These are phyloP conservation scores for Flaveria sonorensis DNA, from an alignment of 129 eudicot genomes.

Conservation along the genomic window DNA sequence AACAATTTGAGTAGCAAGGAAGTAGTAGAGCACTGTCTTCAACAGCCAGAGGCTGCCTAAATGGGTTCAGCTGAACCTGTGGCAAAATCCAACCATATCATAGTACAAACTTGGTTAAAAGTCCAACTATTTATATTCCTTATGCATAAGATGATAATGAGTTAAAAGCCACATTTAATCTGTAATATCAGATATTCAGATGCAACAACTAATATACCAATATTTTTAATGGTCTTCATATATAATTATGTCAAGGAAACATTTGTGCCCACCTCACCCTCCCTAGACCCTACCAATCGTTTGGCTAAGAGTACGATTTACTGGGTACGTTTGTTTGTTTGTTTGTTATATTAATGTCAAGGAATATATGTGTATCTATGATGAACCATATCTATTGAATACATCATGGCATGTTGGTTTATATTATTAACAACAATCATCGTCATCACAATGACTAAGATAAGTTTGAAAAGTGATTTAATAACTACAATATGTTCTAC, in stretches of 20 bases:
- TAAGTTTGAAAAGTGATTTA: neutral
- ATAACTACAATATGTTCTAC: neutral
- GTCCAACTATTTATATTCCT: neutral
- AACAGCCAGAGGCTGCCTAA: conserved; percentile 81
- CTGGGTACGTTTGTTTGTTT: no score
- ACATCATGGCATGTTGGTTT: neutral
- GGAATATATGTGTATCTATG: neutral
- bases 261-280: no score
- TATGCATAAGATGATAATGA: neutral
- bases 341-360: neutral
- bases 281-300: no score
- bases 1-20: conserved; percentile 96
- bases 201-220: neutral
- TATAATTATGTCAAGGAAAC: no score
- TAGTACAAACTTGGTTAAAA: neutral
- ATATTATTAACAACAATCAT: neutral
- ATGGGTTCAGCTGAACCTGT: conserved; percentile 86
- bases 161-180: neutral
- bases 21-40: conserved; percentile 68
- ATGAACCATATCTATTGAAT: neutral
- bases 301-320: no score
- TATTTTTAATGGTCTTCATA: neutral
- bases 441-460: neutral
- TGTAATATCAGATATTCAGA: neutral
- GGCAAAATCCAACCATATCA: conserved; percentile 21